Evolutionary conservation across 495 filamentous ascomycete genomes (phyloP).

Genomic region (Aspergillus cristatus): DNA sequence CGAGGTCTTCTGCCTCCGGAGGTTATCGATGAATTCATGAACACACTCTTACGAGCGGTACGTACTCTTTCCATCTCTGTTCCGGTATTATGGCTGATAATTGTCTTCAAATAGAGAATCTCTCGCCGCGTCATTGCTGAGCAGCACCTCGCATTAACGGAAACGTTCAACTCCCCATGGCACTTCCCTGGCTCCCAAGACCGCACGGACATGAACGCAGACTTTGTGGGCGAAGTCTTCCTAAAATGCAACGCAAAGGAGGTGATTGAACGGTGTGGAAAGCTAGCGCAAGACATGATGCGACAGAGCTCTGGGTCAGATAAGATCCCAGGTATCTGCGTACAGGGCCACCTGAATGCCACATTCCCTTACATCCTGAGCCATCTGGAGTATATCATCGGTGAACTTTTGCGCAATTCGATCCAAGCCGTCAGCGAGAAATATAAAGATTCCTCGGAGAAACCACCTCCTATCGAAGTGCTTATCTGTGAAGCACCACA

Average conservation of each 20-base stretch:
- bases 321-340: constrained; percentile 68
- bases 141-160: constrained; percentile 92
- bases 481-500: constrained; percentile 89
- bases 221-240: constrained; percentile 94
- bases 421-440: constrained; percentile 85
- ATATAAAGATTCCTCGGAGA: constrained; percentile 27
- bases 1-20: constrained; percentile 66
- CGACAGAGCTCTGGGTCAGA: constrained; percentile 60
- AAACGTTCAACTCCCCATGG: constrained; percentile 88
- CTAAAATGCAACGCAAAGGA: constrained; percentile 88
- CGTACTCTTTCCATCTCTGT: constrained; percentile 13
- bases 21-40: constrained; percentile 90
- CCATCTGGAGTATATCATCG: constrained; percentile 94
- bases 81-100: constrained; percentile 4
- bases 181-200: constrained; percentile 74
- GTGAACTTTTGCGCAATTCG: constrained; percentile 90
- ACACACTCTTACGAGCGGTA: constrained; percentile 83
- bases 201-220: constrained; percentile 55
- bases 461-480: constrained; percentile 78
- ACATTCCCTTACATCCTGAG: constrained; percentile 95
- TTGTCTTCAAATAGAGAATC: constrained; percentile 54
- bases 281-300: constrained; percentile 59
- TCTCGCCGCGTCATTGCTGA: constrained; percentile 95
- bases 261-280: constrained; percentile 74
- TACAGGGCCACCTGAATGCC: constrained; percentile 77